Evolutionary conservation across 176 grass and related monocot species (phyloP).

Genomic region (Carex littledalei): DNA sequence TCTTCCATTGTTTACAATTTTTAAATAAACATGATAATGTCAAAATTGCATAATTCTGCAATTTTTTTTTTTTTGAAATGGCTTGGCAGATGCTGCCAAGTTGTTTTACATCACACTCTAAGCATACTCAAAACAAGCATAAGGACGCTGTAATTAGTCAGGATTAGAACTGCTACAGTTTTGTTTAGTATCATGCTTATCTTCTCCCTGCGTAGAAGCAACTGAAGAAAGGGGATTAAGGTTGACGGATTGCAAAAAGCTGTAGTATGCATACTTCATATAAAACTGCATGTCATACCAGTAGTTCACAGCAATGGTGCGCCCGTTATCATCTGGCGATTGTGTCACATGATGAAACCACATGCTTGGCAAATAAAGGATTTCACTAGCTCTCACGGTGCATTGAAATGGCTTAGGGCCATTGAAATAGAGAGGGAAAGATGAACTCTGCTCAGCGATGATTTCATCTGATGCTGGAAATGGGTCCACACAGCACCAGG

Average conservation of each 20-base stretch:
- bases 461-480: slow-evolving; percentile 49
- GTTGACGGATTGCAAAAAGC: slow-evolving; percentile 52
- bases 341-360: slow-evolving; percentile 98
- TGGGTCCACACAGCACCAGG: slow-evolving; percentile 87
- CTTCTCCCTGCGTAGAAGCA: neutral
- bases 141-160: neutral
- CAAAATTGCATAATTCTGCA: too few relatives aligned
- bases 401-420: slow-evolving; percentile 63
- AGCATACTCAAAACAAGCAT: neutral
- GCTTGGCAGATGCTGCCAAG: too few relatives aligned
- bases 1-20: too few relatives aligned
- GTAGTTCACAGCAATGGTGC: slow-evolving; percentile 92
- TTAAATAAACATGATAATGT: too few relatives aligned
- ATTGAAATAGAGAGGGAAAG: slow-evolving; percentile 75
- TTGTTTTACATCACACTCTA: neutral
- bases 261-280: slow-evolving; percentile 94
- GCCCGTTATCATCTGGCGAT: slow-evolving; percentile 63
- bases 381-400: slow-evolving; percentile 84
- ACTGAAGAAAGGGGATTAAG: neutral
- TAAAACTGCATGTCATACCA: slow-evolving; percentile 87
- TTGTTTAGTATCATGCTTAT: neutral
- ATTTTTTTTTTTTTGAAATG: too few relatives aligned
- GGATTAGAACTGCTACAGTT: neutral
- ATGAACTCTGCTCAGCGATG: slow-evolving; percentile 32
- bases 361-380: slow-evolving; percentile 94